These are phyloP conservation scores for Aspergillus sp. DNA, from an alignment of 2,329 filamentous ascomycete genomes.

Conservation along the genomic window DNA sequence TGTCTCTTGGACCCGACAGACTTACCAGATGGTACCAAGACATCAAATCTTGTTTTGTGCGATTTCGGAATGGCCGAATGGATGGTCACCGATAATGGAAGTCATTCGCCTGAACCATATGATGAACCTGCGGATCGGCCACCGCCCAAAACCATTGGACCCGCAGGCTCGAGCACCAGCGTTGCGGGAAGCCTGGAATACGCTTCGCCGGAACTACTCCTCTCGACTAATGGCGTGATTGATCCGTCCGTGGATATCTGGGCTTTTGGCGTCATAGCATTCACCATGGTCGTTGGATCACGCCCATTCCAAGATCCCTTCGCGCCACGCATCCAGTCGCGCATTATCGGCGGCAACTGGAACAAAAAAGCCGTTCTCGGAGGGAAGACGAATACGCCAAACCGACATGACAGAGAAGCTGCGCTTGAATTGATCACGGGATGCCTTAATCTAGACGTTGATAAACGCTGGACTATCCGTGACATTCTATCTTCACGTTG, in stretches of 20 bases:
- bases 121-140: constrained; percentile 46
- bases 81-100: constrained; percentile 55
- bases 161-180: constrained; percentile 55
- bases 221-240: constrained; percentile 38
- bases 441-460: constrained; percentile 57
- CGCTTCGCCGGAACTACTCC: constrained; percentile 48
- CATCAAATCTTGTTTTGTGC: constrained; percentile 60
- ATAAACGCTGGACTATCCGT: constrained; percentile 56
- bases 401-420: constrained; percentile 45
- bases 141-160: constrained; percentile 51
- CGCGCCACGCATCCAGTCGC: constrained; percentile 55
- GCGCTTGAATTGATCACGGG: constrained; percentile 57
- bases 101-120: constrained; percentile 50
- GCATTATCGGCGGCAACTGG: constrained; percentile 61
- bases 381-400: constrained; percentile 34
- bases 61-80: constrained; percentile 71
- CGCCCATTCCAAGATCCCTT: constrained; percentile 63
- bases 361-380: constrained; percentile 50
- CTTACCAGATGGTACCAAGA: constrained; percentile 45
- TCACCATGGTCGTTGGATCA: constrained; percentile 58
- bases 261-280: constrained; percentile 65
- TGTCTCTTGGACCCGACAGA: constrained; percentile 59
- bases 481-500: constrained; percentile 56
- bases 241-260: constrained; percentile 61
- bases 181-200: constrained; percentile 60